Percentiles rank a stretch among this genome's conserved stretches.
These are phyloP conservation scores for Cercophora sp. DNA, from an alignment of 495 filamentous ascomycete genomes.

Conservation along the genomic window DNA sequence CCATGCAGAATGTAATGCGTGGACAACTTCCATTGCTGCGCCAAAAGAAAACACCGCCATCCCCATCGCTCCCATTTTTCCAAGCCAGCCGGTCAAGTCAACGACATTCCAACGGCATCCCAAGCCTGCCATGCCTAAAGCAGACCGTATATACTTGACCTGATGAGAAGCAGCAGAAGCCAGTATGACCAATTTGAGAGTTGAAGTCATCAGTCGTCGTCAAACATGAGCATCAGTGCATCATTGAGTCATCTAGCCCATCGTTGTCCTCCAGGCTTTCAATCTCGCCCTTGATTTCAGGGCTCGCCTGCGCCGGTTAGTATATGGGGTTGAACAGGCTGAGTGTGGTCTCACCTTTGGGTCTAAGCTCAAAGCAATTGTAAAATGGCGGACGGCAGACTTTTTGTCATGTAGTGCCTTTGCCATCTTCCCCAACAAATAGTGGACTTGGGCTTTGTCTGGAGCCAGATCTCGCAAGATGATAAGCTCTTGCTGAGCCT, in stretches of 20 bases:
- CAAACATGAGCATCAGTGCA: constrained; percentile 34
- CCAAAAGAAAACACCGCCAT: not conserved
- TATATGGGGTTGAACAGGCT: not conserved
- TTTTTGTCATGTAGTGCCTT: constrained; percentile 74
- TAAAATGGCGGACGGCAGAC: constrained; percentile 84
- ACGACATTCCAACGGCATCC: too few relatives aligned
- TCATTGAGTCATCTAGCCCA: constrained; percentile 66
- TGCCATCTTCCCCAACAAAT: constrained; percentile 81
- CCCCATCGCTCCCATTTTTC: not conserved
- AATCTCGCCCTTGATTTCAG: constrained; percentile 89
- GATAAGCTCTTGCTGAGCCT: constrained; percentile 73
- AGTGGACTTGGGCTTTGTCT: constrained; percentile 94
- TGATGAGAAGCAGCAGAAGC: not conserved
- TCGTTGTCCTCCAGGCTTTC: constrained; percentile 83
- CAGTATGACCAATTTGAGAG: constrained; percentile 6
- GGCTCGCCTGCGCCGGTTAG: constrained; percentile 63
- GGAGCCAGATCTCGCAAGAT: constrained; percentile 85
- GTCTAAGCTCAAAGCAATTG: constrained; percentile 89
- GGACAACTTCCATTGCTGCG: not conserved
- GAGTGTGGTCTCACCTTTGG: constrained; percentile 66
- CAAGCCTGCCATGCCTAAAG: too few relatives aligned
- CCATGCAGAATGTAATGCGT: constrained; percentile 16
- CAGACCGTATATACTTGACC: too few relatives aligned
- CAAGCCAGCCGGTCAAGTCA: too few relatives aligned
- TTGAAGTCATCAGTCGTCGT: constrained; percentile 16